phyloP scores from a whole-genome alignment of 805 yeast genomes.

The Candida maris region DNA sequence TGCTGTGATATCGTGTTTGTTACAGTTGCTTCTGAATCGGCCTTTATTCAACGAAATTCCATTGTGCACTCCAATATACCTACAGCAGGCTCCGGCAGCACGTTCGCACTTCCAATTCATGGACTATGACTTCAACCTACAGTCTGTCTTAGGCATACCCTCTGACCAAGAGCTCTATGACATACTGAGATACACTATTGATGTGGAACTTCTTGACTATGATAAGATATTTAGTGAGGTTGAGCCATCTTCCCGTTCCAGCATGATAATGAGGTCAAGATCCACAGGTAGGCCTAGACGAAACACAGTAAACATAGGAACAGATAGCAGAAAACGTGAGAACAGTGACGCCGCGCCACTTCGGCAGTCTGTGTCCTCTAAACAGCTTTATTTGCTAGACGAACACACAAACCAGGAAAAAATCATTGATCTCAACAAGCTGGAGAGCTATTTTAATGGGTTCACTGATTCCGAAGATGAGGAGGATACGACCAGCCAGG shows the following conservation, averaged over 20 bases:
- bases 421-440: constrained; percentile 26
- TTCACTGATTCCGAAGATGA: constrained; percentile 25
- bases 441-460: constrained; percentile 29
- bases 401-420: constrained; percentile 20
- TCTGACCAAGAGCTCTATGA: constrained; percentile 26
- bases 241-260: constrained; percentile 2
- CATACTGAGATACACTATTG: constrained; percentile 24
- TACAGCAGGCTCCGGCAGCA: constrained; percentile 24
- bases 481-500: constrained; percentile 5
- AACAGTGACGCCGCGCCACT: constrained; percentile 10
- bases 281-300: constrained; percentile 22
- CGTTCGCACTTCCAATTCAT: constrained; percentile 27
- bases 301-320: constrained; percentile 27
- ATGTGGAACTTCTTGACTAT: constrained; percentile 25
- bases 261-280: not conserved
- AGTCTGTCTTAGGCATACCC: constrained; percentile 22
- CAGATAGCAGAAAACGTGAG: constrained; percentile 6
- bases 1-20: constrained; percentile 38
- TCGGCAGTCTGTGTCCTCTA: constrained; percentile 28
- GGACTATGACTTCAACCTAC: constrained; percentile 34
- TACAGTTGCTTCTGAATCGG: constrained; percentile 36
- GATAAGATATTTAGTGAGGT: constrained; percentile 25
- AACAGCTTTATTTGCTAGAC: constrained; percentile 25
- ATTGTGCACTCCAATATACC: constrained; percentile 32
- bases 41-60: constrained; percentile 41